Evolutionary conservation across 2,329 filamentous ascomycete genomes (phyloP).

Genomic region (Graphiopsis chlorocephala): DNA sequence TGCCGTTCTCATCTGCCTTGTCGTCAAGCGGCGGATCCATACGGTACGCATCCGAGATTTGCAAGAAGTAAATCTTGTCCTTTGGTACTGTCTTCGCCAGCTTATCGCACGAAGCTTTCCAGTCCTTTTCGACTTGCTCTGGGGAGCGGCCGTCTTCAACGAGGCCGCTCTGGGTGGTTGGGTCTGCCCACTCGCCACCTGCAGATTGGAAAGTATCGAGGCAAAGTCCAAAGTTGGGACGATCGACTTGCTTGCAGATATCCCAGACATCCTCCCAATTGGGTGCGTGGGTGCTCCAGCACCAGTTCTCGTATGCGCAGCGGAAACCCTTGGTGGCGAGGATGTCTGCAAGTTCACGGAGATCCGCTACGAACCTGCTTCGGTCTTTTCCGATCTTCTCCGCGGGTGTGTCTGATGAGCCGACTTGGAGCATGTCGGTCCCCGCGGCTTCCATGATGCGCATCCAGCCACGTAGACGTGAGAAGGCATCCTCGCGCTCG

Average conservation of each 20-base stretch:
- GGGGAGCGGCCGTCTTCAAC: slow-evolving; percentile 47
- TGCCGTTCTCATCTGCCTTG: slow-evolving; percentile 49
- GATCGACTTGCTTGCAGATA: slow-evolving; percentile 61
- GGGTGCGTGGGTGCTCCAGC: slow-evolving; percentile 70
- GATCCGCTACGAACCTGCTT: slow-evolving; percentile 56
- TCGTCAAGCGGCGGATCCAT: slow-evolving; percentile 52
- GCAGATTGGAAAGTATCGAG: slow-evolving; percentile 76
- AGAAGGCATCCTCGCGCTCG: slow-evolving; percentile 62
- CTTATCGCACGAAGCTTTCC: slow-evolving; percentile 39
- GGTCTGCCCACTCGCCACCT: slow-evolving; percentile 71
- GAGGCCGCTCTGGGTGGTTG: slow-evolving; percentile 60
- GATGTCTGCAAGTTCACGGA: slow-evolving; percentile 63
- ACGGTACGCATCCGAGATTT: slow-evolving; percentile 70
- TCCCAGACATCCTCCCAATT: slow-evolving; percentile 69
- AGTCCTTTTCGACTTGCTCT: slow-evolving; percentile 47
- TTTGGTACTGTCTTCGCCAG: slow-evolving; percentile 58
- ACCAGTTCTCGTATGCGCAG: slow-evolving; percentile 79
- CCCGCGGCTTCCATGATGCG: slow-evolving; percentile 67
- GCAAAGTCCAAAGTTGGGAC: slow-evolving; percentile 68
- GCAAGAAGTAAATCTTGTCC: slow-evolving; percentile 71
- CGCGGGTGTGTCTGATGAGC: slow-evolving; percentile 61
- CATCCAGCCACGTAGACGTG: slow-evolving; percentile 64
- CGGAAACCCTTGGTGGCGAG: slow-evolving; percentile 56
- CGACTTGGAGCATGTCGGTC: slow-evolving; percentile 68
- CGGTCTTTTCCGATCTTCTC: slow-evolving; percentile 52